phyloP scores from a whole-genome alignment of 2,329 filamentous ascomycete species.

The Ascochyta pisi region DNA sequence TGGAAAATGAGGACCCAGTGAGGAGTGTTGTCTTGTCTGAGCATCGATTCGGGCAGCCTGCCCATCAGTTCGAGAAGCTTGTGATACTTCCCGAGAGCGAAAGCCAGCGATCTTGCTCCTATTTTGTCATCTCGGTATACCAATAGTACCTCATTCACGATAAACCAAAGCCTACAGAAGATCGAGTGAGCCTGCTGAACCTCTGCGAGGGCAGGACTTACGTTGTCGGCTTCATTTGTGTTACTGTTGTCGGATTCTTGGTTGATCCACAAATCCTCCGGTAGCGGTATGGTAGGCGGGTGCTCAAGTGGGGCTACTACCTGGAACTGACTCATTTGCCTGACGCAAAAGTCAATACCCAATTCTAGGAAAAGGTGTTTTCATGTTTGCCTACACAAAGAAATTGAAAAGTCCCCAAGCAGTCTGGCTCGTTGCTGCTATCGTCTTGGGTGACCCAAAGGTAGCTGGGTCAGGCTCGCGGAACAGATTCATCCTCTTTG shows the following conservation, averaged over 20 bases:
- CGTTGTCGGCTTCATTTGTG: background rate
- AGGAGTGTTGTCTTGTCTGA: conserved; percentile 1
- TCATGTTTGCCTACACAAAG: conserved; percentile 14
- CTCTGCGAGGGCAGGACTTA: conserved; percentile 5
- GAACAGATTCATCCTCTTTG: conserved; percentile 16
- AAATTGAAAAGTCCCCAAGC: conserved; percentile 23
- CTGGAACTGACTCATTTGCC: conserved; percentile 18
- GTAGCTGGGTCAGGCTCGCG: conserved; percentile 10
- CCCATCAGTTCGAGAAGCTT: conserved; percentile 11
- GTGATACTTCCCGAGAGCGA: conserved; percentile 19
- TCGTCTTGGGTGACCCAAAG: conserved; percentile 3
- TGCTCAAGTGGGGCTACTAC: conserved; percentile 12
- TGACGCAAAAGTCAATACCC: conserved; percentile 14
- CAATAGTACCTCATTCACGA: conserved; percentile 17
- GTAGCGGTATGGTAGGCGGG: conserved; percentile 16
- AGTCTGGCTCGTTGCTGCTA: conserved; percentile 15
- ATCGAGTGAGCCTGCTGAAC: conserved; percentile 10
- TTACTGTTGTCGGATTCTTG: background rate
- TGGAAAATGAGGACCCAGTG: conserved; percentile 21
- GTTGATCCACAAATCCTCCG: conserved; percentile 2
- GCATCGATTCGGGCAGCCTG: conserved; percentile 9
- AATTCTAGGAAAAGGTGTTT: background rate
- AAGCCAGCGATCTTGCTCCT: conserved; percentile 14
- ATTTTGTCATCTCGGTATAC: conserved; percentile 17
- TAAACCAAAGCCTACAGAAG: conserved; percentile 17